Percentiles rank a stretch among this genome's conserved stretches.
Evolutionary conservation across 2,329 filamentous ascomycete genomes (phyloP).

Genomic region (Metarhizium brunneum): DNA sequence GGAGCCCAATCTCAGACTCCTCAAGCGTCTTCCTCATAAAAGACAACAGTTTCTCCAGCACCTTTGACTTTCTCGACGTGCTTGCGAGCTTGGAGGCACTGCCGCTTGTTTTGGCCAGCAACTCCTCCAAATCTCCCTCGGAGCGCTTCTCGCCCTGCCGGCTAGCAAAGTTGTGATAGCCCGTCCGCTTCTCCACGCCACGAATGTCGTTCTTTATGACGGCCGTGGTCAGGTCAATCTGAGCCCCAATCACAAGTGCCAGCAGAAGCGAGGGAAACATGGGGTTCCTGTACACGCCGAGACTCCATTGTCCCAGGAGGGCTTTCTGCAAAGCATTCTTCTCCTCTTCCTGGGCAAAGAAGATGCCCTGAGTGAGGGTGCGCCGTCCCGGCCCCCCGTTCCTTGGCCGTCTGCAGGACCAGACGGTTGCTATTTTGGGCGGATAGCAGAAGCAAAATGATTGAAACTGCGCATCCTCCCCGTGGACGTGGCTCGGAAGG

Average conservation of each 20-base stretch:
- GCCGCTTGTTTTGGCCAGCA: constrained; percentile 25
- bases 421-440: constrained; percentile 28
- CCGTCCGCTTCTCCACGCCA: constrained; percentile 25
- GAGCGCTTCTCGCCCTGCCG: constrained; percentile 17
- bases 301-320: constrained; percentile 19
- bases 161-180: constrained; percentile 23
- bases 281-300: constrained; percentile 15
- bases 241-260: constrained; percentile 22
- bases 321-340: constrained; percentile 15
- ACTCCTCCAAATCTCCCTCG: constrained; percentile 17
- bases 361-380: constrained; percentile 19
- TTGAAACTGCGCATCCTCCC: constrained; percentile 7
- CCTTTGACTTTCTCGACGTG: constrained; percentile 25
- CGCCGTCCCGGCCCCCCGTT: not conserved
- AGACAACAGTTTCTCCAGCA: constrained; percentile 22
- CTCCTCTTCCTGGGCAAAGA: constrained; percentile 20
- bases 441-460: constrained; percentile 25
- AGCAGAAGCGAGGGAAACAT: constrained; percentile 27
- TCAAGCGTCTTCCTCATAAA: constrained; percentile 16
- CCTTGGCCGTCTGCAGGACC: constrained; percentile 20
- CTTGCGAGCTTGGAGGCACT: constrained; percentile 27
- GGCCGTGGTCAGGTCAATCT: constrained; percentile 22
- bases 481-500: constrained; percentile 10
- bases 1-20: not conserved
- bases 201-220: constrained; percentile 23